phyloP scores from a whole-genome alignment of 2,329 filamentous ascomycete species.

The Cercospora zeae-maydis region DNA sequence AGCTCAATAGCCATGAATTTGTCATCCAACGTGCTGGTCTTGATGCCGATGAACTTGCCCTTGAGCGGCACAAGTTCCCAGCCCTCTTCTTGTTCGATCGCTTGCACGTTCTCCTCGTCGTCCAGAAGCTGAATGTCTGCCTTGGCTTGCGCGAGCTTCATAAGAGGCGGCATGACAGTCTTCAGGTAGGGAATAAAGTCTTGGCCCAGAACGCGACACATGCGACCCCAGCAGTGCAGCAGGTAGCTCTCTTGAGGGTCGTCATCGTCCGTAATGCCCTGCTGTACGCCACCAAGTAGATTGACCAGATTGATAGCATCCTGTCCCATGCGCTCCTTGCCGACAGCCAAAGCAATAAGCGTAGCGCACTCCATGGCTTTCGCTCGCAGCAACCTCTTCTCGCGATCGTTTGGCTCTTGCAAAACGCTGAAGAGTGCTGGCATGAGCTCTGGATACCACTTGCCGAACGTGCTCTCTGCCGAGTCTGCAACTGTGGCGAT shows the following conservation, averaged over 20 bases:
- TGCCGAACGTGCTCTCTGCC: constrained; percentile 87
- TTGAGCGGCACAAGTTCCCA: constrained; percentile 97
- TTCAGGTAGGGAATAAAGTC: constrained; percentile 92
- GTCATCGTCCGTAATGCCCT: constrained; percentile 80
- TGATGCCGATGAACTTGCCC: constrained; percentile 97
- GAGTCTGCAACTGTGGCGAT: constrained; percentile 99
- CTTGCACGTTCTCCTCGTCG: constrained; percentile 88
- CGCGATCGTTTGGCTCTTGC: constrained; percentile 85
- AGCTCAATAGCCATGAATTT: constrained; percentile 99
- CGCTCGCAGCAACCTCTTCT: constrained; percentile 82
- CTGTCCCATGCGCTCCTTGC: constrained; percentile 82
- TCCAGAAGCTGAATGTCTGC: constrained; percentile 95
- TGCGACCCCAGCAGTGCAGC: constrained; percentile 97
- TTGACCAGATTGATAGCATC: constrained; percentile 87
- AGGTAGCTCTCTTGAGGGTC: constrained; percentile 96
- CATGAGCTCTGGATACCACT: constrained; percentile 96
- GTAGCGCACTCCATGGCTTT: constrained; percentile 99
- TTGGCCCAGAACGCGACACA: constrained; percentile 87
- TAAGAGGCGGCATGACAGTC: constrained; percentile 88
- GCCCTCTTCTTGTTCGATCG: constrained; percentile 89
- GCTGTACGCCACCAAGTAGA: constrained; percentile 80
- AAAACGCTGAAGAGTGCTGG: constrained; percentile 87
- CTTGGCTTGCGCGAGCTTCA: constrained; percentile 88
- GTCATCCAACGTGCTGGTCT: constrained; percentile 93
- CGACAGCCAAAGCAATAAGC: constrained; percentile 89